Evolutionary conservation across 371 early-diverging fungal species (phyloP).

Genomic region (Funneliformis caledonium): DNA sequence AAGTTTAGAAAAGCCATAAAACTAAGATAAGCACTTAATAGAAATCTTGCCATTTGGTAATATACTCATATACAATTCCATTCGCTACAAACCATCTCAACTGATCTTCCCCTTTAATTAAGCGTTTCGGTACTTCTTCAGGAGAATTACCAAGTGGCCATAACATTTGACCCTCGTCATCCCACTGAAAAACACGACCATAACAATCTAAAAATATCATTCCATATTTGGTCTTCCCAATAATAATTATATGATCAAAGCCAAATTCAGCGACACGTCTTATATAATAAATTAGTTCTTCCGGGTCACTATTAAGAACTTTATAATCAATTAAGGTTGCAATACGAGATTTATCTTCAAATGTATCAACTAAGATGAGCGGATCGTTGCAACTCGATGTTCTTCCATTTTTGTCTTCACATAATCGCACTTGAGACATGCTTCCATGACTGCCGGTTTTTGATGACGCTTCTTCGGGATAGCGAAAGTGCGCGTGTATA

Average conservation of each 20-base stretch:
- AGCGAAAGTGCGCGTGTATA: conserved; percentile 16
- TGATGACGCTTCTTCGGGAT: background rate
- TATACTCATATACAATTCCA: conserved; percentile 35
- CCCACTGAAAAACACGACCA: conserved; percentile 17
- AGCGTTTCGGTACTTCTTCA: conserved; percentile 24
- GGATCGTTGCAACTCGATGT: conserved; percentile 4
- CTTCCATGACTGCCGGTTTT: background rate
- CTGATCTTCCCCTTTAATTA: conserved; percentile 32
- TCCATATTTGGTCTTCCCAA: conserved; percentile 27
- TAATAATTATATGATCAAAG: conserved; percentile 39
- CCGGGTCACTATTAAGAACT: conserved; percentile 32
- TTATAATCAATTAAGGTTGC: conserved; percentile 31
- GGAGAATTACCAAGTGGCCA: conserved; percentile 31
- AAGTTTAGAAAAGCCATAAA: background rate
- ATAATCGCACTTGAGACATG: conserved; percentile 23
- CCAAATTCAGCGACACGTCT: conserved; percentile 29
- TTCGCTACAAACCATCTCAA: conserved; percentile 22
- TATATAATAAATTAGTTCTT: conserved; percentile 39
- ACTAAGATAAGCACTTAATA: conserved; percentile 13
- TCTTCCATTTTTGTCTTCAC: conserved; percentile 26
- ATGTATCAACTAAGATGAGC: conserved; percentile 29
- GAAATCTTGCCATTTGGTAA: conserved; percentile 23
- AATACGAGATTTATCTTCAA: conserved; percentile 38
- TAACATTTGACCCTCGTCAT: conserved; percentile 27
- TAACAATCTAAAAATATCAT: conserved; percentile 35